Evolutionary conservation across 78 protist genomes (phyloP).

Genomic region (Chrysochromulina tobinii): DNA sequence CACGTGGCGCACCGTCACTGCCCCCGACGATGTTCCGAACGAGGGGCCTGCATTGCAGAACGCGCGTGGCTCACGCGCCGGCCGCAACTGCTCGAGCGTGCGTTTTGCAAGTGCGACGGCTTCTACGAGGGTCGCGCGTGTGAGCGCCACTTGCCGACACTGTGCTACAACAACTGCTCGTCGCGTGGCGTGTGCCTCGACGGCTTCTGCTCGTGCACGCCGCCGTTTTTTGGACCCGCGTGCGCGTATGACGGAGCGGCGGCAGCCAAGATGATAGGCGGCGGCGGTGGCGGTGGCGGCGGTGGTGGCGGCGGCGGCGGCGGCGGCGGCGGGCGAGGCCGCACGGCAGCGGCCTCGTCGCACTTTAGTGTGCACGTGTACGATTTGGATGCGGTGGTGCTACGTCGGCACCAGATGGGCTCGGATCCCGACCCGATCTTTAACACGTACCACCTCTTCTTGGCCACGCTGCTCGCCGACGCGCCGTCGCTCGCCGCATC

Average conservation of each 20-base stretch:
- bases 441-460: neutral
- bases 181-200: neutral
- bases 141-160: neutral
- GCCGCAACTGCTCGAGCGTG: neutral
- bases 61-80: neutral
- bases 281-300: neutral
- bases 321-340: neutral
- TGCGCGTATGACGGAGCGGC: neutral
- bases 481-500: neutral
- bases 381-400: neutral
- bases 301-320: neutral
- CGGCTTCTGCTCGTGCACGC: neutral
- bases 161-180: neutral
- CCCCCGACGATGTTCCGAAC: neutral
- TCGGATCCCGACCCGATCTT: neutral
- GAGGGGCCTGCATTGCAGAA: neutral
- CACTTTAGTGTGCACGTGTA: neutral
- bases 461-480: neutral
- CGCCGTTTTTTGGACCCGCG: neutral
- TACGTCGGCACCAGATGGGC: neutral
- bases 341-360: neutral
- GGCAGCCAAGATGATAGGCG: neutral
- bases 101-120: neutral
- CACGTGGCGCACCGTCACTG: neutral
- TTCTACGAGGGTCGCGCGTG: neutral